A percentile compares a stretch with the other conserved stretches of the same genome.
Conservation (phyloP, 768 basidiomycete genomes). For the Leucosporidium scottii region DNA sequence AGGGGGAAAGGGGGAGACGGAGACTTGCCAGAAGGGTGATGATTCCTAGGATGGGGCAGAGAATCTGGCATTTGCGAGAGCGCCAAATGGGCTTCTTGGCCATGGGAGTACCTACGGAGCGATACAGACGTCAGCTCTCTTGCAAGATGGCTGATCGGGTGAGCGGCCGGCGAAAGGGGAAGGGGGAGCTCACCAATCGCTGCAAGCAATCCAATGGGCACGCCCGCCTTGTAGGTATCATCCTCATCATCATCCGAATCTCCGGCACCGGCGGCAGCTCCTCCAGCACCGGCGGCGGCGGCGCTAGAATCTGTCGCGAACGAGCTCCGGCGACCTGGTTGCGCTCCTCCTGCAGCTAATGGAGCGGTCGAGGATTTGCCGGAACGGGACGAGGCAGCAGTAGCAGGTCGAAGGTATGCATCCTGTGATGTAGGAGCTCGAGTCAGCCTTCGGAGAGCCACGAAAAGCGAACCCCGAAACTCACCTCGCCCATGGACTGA, state of each 20-base stretch:
- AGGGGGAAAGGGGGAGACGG: constrained; percentile 16
- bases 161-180: too few species aligned
- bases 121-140: neutral
- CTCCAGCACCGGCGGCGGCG: neutral
- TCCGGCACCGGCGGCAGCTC: neutral
- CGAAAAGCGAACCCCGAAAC: neutral
- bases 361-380: constrained; percentile 3
- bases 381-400: neutral
- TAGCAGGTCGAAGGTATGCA: constrained; percentile 9
- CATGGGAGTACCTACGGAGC: constrained; percentile 10
- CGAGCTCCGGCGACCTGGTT: neutral
- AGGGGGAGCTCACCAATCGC: constrained; percentile 13
- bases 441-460: neutral
- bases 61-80: constrained; percentile 18
- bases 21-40: constrained; percentile 3
- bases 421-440: constrained; percentile 1
- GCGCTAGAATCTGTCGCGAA: neutral
- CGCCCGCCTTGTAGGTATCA: constrained; percentile 10
- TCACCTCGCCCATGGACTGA: constrained; percentile 24
- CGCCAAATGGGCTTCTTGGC: constrained; percentile 28
- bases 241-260: neutral
- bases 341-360: neutral
- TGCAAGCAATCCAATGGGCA: constrained; percentile 24
- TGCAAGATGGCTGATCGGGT: neutral
- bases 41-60: constrained; percentile 18